Evolutionary conservation across 2,329 filamentous ascomycete genomes (phyloP), one percentile per base, ranked within the genome.

Genomic region (Fusarium euwallaceae): DNA sequence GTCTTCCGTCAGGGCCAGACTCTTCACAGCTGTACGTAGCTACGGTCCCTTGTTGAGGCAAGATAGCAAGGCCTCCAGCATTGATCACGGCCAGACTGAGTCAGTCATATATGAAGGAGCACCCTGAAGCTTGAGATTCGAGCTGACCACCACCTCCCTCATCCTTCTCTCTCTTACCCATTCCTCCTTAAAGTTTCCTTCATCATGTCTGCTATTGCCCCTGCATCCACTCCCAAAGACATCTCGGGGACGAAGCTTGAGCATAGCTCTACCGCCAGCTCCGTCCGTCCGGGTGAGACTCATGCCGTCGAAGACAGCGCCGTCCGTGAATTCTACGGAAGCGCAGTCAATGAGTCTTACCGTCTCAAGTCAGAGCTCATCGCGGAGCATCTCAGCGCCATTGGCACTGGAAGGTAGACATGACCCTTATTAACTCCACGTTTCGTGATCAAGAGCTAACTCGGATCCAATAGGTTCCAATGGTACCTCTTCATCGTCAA

Each of bases 401-500:
- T 82, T 66, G 81, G 81, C 51, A 81, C 80, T 76, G 81, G 81
- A 61, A 82, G 79, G 83, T 84, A 75, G 71, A 78, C 22, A 39
- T 37, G 22, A n/a, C 22, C 32, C 14, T 27, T 10, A 20, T 34
- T 17, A 36, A 12, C n/a, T n/a, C 17, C 12, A 16, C 22, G 20
- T 3, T n/a, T 36, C 14, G 6, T n/a, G 22, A 59, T 34, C 9
- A 6, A 27, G 39, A 17, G 48, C 48, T 53, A 11, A 37, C 34
- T 29, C 14, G 4, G 27, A 9, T 2, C 22, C 17, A n/a, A 29
- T 27, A 81, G 80, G 17, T 82, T 82, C 59, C 85, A 86, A 78
- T 86, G 84, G 83, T 78, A 78, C 9, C 80, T 87, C 2, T 87
- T 87, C 70, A 77, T 85, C 16, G 82, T 87, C n/a, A 85, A 81